Percentiles rank a stretch among this genome's conserved stretches.
phyloP scores from a whole-genome alignment of 169 alveolate species.

The Cryptosporidium ryanae region DNA sequence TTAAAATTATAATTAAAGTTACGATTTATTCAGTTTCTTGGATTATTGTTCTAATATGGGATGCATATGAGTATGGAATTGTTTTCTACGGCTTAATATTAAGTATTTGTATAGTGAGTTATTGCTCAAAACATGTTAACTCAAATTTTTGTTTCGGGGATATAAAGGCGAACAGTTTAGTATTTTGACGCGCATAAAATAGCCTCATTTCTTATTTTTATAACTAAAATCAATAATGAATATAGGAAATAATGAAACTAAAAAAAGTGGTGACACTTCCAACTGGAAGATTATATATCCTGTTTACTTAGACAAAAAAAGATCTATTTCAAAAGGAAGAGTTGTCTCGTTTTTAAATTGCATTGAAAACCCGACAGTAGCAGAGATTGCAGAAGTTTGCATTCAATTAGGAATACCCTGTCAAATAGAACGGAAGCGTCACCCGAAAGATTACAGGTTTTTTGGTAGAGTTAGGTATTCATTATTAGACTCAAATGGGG shows the following conservation, averaged over 20 bases:
- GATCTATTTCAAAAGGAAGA: constrained; percentile 38
- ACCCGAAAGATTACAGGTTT: constrained; percentile 26
- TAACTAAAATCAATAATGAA: background rate
- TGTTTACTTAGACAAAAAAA: constrained; percentile 8
- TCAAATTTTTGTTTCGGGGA: constrained; percentile 7
- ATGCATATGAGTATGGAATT: constrained; percentile 73
- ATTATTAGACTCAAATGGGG: constrained; percentile 25
- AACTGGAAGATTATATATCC: constrained; percentile 65
- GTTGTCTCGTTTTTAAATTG: background rate
- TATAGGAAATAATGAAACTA: background rate
- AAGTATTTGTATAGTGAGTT: constrained; percentile 21
- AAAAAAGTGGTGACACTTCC: constrained; percentile 1
- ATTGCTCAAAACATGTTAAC: constrained; percentile 12
- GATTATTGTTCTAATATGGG: constrained; percentile 63
- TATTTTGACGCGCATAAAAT: constrained; percentile 1
- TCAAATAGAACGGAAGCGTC: constrained; percentile 25
- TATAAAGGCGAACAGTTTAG: background rate
- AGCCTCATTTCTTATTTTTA: background rate
- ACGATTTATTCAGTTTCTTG: constrained; percentile 44
- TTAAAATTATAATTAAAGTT: constrained; percentile 18
- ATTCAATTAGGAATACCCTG: constrained; percentile 69
- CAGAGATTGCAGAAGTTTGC: constrained; percentile 69
- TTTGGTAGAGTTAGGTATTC: constrained; percentile 61
- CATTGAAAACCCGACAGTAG: constrained; percentile 49
- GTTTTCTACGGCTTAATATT: constrained; percentile 41